These are phyloP conservation scores for Colletotrichum shisoi DNA, from an alignment of 2,329 filamentous ascomycete genomes.

Conservation along the genomic window DNA sequence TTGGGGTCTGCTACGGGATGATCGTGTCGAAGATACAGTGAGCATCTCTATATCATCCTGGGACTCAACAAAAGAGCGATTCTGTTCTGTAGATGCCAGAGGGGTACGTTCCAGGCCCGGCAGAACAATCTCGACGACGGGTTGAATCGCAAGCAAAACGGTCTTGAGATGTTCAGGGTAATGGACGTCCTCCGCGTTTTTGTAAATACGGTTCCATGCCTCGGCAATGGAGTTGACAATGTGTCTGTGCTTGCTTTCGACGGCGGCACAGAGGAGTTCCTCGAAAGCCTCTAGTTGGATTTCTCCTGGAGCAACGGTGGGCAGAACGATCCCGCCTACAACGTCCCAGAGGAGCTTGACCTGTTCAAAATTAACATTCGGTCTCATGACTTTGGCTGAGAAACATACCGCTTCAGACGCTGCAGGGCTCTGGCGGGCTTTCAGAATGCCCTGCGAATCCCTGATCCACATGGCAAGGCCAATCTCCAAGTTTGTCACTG, in stretches of 20 bases:
- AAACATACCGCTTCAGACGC: slow-evolving; percentile 58
- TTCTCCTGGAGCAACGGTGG: slow-evolving; percentile 49
- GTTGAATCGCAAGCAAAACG: slow-evolving; percentile 68
- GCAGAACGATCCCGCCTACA: slow-evolving; percentile 53
- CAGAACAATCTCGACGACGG: slow-evolving; percentile 58
- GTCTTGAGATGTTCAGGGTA: slow-evolving; percentile 72
- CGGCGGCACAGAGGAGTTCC: slow-evolving; percentile 62
- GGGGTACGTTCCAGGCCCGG: slow-evolving; percentile 54
- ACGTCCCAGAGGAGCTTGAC: slow-evolving; percentile 60
- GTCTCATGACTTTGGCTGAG: slow-evolving; percentile 9
- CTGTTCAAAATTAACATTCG: slow-evolving; percentile 50
- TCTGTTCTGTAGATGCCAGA: slow-evolving; percentile 52
- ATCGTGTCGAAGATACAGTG: slow-evolving; percentile 42
- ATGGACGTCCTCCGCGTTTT: slow-evolving; percentile 63
- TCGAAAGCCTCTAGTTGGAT: slow-evolving; percentile 63
- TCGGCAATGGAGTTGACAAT: slow-evolving; percentile 61
- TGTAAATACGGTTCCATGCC: slow-evolving; percentile 76
- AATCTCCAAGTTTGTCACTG: slow-evolving; percentile 67
- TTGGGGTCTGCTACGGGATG: slow-evolving; percentile 41
- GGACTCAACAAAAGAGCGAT: slow-evolving; percentile 56
- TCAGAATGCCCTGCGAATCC: slow-evolving; percentile 59
- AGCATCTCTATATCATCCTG: slow-evolving; percentile 54
- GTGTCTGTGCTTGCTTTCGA: slow-evolving; percentile 63
- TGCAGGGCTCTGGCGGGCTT: slow-evolving; percentile 51
- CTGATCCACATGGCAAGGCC: slow-evolving; percentile 70